Percentiles rank a stretch among this genome's conserved stretches.
These are phyloP conservation scores for Climacium dendroides DNA, from an alignment of 225 moss, liverwort and hornwort genomes.

Conservation along the genomic window DNA sequence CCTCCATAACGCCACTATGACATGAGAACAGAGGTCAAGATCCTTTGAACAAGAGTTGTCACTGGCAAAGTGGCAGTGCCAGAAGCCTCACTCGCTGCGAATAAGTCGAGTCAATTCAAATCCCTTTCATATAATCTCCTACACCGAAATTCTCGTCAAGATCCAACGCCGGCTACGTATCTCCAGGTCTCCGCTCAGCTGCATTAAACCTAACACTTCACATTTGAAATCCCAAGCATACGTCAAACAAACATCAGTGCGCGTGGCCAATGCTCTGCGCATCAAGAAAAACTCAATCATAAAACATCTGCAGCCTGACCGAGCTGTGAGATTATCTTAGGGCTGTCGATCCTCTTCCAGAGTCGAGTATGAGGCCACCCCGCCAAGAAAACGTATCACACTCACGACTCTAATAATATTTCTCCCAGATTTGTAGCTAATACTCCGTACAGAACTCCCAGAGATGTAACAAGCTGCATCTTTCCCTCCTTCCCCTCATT, in stretches of 20 bases:
- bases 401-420: neutral
- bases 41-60: neutral
- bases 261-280: neutral
- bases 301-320: neutral
- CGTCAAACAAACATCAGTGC: neutral
- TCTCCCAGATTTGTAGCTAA: neutral
- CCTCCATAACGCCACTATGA: neutral
- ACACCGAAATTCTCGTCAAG: neutral
- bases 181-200: neutral
- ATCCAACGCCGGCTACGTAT: neutral
- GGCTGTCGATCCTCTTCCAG: neutral
- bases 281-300: neutral
- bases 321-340: neutral
- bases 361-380: neutral
- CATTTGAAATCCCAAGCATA: neutral
- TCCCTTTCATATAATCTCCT: neutral
- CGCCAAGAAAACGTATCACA: neutral
- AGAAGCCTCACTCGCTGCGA: neutral
- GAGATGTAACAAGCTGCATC: neutral
- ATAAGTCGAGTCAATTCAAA: neutral
- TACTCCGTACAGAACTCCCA: neutral
- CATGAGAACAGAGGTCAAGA: neutral
- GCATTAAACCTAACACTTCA: neutral
- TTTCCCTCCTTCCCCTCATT: neutral
- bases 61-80: neutral